Percentiles rank a stretch among this genome's conserved stretches.
phyloP scores from a whole-genome alignment of 2,329 filamentous ascomycete genomes.

The Ceratocystis destructans region DNA sequence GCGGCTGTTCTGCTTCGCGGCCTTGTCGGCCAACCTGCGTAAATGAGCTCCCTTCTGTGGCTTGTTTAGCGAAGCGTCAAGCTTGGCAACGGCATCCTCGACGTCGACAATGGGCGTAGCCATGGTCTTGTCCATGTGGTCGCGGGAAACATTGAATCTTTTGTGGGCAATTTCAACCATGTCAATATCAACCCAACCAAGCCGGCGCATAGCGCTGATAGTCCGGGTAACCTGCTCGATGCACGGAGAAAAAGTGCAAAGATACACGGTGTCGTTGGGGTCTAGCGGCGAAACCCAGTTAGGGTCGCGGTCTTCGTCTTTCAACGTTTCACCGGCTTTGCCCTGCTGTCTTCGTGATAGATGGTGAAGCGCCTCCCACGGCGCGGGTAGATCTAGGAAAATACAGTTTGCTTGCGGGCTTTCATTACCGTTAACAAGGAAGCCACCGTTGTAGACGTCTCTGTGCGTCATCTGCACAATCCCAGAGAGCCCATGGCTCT shows the following conservation, averaged over 20 bases:
- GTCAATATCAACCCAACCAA: conserved; percentile 82
- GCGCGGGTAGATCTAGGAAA: conserved; percentile 68
- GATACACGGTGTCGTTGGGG: conserved; percentile 54
- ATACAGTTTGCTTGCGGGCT: conserved; percentile 33
- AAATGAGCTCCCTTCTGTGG: conserved; percentile 14
- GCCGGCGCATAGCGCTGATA: conserved; percentile 60
- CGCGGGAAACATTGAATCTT: conserved; percentile 67
- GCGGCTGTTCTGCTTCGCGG: conserved; percentile 5
- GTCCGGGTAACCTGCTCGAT: conserved; percentile 91
- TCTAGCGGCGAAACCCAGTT: conserved; percentile 41
- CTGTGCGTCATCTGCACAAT: conserved; percentile 62
- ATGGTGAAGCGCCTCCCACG: conserved; percentile 66
- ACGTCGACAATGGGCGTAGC: conserved; percentile 60
- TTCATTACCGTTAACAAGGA: conserved; percentile 30
- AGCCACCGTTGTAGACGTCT: conserved; percentile 66
- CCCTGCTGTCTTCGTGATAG: conserved; percentile 40
- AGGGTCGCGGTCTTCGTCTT: conserved; percentile 25
- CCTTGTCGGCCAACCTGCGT: conserved; percentile 2
- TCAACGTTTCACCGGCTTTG: conserved; percentile 22
- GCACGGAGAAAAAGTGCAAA: conserved; percentile 94
- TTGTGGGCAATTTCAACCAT: conserved; percentile 83
- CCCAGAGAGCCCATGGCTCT: conserved; percentile 49
- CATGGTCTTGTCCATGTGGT: conserved; percentile 64
- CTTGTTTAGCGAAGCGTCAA: conserved; percentile 29
- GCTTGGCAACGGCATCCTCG: conserved; percentile 58